Base-by-base conservation (phyloP, 176 grass and related monocot species). In the Triticum urartu region DNA sequence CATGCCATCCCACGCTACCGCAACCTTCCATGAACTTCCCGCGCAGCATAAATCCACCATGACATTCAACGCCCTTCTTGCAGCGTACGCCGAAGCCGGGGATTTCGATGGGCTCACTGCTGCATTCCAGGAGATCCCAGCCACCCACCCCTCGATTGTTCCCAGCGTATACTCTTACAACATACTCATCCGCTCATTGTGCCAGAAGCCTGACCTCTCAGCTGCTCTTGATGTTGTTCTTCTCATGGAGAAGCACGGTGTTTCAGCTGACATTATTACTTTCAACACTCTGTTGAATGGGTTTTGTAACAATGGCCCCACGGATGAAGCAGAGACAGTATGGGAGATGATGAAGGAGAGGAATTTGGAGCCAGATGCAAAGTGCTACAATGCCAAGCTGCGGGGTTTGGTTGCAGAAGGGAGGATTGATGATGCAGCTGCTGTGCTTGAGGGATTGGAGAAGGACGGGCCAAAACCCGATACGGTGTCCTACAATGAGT, bases 331-430 rank as follows among this genome's bases (percentile, higher is more conserved):
- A 0, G 68, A 89, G 28, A 87, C 69, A 39, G 45, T 91, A 35
- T 92, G 92, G 94, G 50, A 78, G n/a, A 83, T 94, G 82, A 94
- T 97, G 85, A 83, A 48, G 85, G 70, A 92, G 87, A 90, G 82
- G 72, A 86, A 86, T 89, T 3, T 90, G 58, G 25, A 75, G 77
- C 88, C 86, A 2, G 39, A 91, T 12, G 7, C 22, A 2, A 92
- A 64, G 73, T 25, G 76, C 82, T 97, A 88, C 84, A 94, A 94
- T 63, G 78, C 88, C 54, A 94, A 91, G 62, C 18, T 97, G 54
- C 80, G 90, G 42, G 84, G 84, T 45, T 79, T 94, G 78, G 68
- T 92, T 64, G 34, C 39, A 2, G 28, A 79, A 62, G 86, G 81
- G 9, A 87, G 59, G 32, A 40, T 87, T 20, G 43, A 61, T 26